Percentiles rank a stretch among this genome's conserved stretches.
Evolutionary conservation across 257 asterid species (phyloP).

Genomic region (Nicotiana benthamiana): DNA sequence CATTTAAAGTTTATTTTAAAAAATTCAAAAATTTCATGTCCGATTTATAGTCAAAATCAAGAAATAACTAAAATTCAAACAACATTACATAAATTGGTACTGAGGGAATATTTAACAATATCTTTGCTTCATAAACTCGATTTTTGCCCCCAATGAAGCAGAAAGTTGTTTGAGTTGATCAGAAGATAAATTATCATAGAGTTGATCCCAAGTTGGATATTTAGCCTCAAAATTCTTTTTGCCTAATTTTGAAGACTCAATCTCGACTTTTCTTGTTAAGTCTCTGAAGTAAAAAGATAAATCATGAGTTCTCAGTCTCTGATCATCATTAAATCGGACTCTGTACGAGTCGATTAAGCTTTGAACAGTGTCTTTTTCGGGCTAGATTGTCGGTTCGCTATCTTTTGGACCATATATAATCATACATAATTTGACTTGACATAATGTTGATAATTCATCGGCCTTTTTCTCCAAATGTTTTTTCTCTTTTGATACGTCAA

Average conservation of each 20-base stretch:
- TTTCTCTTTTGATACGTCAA: background rate
- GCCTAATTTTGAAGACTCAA: background rate
- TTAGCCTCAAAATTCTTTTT: background rate
- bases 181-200: background rate
- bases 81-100: too few species aligned
- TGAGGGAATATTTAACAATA: background rate
- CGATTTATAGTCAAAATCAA: too few species aligned
- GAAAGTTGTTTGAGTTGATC: background rate
- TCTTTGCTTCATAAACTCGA: background rate
- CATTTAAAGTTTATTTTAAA: too few species aligned
- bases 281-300: background rate
- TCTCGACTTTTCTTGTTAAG: background rate
- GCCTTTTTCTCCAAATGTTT: background rate
- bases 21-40: too few species aligned
- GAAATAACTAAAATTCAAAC: too few species aligned
- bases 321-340: background rate
- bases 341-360: background rate
- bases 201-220: background rate
- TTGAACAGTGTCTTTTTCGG: background rate
- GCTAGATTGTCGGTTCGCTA: background rate
- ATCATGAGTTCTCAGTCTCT: background rate
- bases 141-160: background rate
- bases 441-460: background rate
- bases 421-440: background rate
- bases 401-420: background rate